phyloP scores from a whole-genome alignment of 805 yeast species.

The Yamadazyma akitaensis region DNA sequence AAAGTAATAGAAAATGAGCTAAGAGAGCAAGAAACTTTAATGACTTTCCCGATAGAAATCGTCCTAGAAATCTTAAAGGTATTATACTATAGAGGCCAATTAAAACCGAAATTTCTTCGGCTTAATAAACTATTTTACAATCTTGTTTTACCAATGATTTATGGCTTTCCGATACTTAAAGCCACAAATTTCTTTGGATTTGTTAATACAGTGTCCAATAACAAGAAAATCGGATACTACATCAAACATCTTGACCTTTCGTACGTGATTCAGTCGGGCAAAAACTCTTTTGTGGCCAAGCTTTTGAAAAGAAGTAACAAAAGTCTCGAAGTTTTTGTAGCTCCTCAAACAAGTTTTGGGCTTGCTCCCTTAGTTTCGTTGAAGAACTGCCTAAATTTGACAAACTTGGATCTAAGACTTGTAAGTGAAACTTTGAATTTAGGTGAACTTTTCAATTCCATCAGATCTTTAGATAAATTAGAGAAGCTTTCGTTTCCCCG shows the following conservation, averaged over 20 bases:
- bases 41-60: constrained; percentile 36
- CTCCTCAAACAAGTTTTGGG: constrained; percentile 96
- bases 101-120: constrained; percentile 50
- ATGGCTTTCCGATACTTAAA: constrained; percentile 57
- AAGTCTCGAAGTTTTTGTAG: constrained; percentile 65
- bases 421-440: constrained; percentile 90
- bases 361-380: constrained; percentile 82
- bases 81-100: constrained; percentile 23
- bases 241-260: constrained; percentile 73
- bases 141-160: constrained; percentile 62
- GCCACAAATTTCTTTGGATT: constrained; percentile 69
- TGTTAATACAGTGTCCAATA: constrained; percentile 60
- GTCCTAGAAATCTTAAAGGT: constrained; percentile 30
- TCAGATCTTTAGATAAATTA: constrained; percentile 56
- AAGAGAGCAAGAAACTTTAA: constrained; percentile 13
- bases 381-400: constrained; percentile 61
- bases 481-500: constrained; percentile 85
- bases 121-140: constrained; percentile 61
- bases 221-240: constrained; percentile 49
- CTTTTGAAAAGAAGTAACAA: constrained; percentile 72
- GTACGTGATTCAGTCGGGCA: constrained; percentile 82
- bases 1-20: constrained; percentile 11
- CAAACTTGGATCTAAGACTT: constrained; percentile 70
- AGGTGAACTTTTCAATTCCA: constrained; percentile 72
- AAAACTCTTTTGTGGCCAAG: constrained; percentile 84